Conservation (phyloP, 2,329 filamentous ascomycete species). For the Claviceps maximensis region DNA sequence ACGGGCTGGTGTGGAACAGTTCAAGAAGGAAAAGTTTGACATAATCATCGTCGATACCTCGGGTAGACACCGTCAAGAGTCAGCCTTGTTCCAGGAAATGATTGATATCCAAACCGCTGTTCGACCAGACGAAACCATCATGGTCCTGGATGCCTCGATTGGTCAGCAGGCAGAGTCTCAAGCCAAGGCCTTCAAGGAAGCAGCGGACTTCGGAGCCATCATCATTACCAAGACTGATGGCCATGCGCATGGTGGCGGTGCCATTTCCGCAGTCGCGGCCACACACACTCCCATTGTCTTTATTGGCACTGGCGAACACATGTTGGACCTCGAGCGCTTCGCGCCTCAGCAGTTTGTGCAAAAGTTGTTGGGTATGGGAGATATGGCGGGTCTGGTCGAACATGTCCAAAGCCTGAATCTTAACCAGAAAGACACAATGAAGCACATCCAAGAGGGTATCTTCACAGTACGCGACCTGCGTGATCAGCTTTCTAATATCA, state of each 20-base stretch:
- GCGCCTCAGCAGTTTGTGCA: conserved; percentile 85
- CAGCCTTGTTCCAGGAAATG: conserved; percentile 95
- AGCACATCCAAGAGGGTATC: conserved; percentile 93
- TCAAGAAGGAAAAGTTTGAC: conserved; percentile 97
- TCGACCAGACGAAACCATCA: conserved; percentile 88
- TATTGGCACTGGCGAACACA: conserved; percentile 93
- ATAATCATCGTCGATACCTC: conserved; percentile 98
- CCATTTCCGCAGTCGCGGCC: conserved; percentile 92
- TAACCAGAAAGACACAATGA: conserved; percentile 98
- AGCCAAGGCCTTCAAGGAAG: conserved; percentile 92
- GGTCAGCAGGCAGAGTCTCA: conserved; percentile 93
- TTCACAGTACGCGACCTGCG: conserved; percentile 90
- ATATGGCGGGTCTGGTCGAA: conserved; percentile 88
- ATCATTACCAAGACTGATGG: conserved; percentile 99
- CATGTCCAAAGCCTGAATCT: conserved; percentile 92
- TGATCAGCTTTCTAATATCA: conserved; percentile 93
- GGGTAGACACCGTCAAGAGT: conserved; percentile 86
- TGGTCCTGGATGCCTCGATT: conserved; percentile 94
- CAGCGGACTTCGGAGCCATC: conserved; percentile 92
- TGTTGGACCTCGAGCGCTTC: conserved; percentile 88
- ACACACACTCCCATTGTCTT: conserved; percentile 96
- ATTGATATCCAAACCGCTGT: conserved; percentile 88
- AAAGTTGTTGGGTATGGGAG: conserved; percentile 92
- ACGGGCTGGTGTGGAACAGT: conserved; percentile 92
- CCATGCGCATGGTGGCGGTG: conserved; percentile 87